Evolutionary conservation across 2,329 filamentous ascomycete species (phyloP).

Genomic region (Fonsecaea pedrosoi): DNA sequence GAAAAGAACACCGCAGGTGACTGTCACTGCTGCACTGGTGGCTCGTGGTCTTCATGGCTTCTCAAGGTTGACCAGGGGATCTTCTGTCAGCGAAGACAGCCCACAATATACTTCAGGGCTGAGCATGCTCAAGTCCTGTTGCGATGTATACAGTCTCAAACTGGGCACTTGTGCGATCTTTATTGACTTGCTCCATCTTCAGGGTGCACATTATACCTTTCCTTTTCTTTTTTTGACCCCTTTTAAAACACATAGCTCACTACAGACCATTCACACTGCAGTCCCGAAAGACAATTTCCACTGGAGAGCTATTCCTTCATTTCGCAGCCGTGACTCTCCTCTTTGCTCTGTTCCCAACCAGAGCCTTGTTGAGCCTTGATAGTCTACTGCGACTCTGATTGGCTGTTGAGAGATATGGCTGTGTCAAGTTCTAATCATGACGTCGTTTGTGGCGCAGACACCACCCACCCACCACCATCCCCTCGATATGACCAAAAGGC

Average conservation of each 20-base stretch:
- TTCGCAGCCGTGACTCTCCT: background rate
- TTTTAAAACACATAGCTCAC: background rate
- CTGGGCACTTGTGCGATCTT: no score
- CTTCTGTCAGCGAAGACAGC: background rate
- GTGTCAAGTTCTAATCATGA: slow-evolving; percentile 19
- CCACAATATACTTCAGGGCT: background rate
- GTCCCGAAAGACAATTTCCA: background rate
- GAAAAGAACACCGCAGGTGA: background rate
- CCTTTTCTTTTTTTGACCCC: background rate
- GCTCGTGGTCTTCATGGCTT: background rate
- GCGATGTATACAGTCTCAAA: background rate
- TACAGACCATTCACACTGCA: background rate
- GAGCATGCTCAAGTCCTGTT: background rate
- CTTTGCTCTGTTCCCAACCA: background rate
- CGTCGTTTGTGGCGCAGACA: slow-evolving; percentile 28
- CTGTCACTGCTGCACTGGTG: background rate
- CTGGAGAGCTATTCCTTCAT: background rate
- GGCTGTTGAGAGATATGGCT: slow-evolving; percentile 14
- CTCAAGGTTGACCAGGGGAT: background rate
- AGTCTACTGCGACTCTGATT: background rate
- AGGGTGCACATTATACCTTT: background rate
- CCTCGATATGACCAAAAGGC: slow-evolving; percentile 7
- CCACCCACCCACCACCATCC: background rate
- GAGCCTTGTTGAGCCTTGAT: background rate
- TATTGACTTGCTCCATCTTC: background rate